phyloP scores from a whole-genome alignment of 2,329 filamentous ascomycete species.

The Fusarium palustre region DNA sequence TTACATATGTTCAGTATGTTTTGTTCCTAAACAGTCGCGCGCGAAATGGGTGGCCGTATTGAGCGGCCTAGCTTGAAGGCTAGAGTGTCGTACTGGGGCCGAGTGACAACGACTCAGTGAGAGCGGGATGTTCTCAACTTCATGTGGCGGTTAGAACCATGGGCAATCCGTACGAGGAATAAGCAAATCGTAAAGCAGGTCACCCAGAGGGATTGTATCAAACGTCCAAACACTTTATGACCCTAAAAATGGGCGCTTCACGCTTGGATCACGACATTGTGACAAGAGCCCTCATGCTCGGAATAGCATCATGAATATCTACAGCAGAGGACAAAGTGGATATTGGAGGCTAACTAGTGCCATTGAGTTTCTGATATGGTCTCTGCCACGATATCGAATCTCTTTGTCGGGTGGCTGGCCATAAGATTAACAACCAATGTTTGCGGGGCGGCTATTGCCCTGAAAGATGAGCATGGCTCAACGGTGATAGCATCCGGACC shows the following conservation, averaged over 20 bases:
- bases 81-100: constrained; percentile 42
- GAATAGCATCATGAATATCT: constrained; percentile 23
- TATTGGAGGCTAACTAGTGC: background rate
- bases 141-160: constrained; percentile 45
- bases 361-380: constrained; percentile 12
- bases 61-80: constrained; percentile 37
- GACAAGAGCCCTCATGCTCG: constrained; percentile 2
- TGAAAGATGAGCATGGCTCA: constrained; percentile 10
- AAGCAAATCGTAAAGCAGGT: constrained; percentile 29
- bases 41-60: constrained; percentile 44
- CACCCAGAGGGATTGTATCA: constrained; percentile 20
- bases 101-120: constrained; percentile 46
- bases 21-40: constrained; percentile 41
- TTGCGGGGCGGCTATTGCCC: background rate
- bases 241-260: constrained; percentile 4
- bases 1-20: constrained; percentile 32
- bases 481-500: constrained; percentile 22
- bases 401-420: constrained; percentile 2
- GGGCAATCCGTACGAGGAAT: constrained; percentile 31
- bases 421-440: constrained; percentile 3
- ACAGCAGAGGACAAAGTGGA: background rate
- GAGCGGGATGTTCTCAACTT: constrained; percentile 48
- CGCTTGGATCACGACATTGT: background rate
- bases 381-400: constrained; percentile 2
- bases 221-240: constrained; percentile 12